These are phyloP conservation scores for Kwoniella botswanensis DNA, from an alignment of 768 basidiomycete genomes.

Conservation along the genomic window DNA sequence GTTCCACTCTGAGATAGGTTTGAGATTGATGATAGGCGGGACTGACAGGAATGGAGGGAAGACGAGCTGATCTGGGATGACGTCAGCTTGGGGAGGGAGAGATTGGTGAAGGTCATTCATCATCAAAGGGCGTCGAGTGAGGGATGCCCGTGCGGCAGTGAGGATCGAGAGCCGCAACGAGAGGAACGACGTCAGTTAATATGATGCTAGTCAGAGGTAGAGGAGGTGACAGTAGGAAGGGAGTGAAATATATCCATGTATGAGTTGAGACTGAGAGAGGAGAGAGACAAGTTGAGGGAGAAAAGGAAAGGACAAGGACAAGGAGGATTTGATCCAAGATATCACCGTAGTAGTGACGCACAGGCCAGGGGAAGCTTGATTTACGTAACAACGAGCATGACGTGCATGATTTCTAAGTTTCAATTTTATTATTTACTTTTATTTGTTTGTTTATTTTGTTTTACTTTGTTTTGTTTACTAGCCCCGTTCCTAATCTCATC, in stretches of 20 bases:
- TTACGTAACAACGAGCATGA: no score
- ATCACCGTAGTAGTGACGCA: background rate
- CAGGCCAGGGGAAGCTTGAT: no score
- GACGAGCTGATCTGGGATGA: background rate
- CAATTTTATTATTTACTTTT: no score
- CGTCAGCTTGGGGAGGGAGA: background rate
- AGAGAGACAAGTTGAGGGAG: background rate
- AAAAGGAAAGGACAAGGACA: conserved; percentile 1
- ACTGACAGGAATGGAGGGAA: conserved; percentile 6
- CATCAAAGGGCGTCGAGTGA: no score
- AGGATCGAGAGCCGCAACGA: no score
- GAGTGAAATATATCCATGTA: background rate
- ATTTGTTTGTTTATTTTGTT: no score
- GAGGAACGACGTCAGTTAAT: background rate
- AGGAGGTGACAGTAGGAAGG: background rate
- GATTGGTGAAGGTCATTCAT: no score
- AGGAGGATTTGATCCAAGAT: background rate
- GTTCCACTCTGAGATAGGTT: background rate
- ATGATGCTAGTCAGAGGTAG: background rate
- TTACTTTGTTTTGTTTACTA: no score
- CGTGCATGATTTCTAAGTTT: no score
- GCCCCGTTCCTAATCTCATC: no score
- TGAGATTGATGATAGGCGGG: background rate
- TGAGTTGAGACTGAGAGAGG: background rate
- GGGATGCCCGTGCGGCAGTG: no score